Percentiles rank a stretch among this genome's conserved stretches.
Conservation (phyloP, 1,284 basidiomycete species). For the Mycosarcoma mackinlayi region DNA sequence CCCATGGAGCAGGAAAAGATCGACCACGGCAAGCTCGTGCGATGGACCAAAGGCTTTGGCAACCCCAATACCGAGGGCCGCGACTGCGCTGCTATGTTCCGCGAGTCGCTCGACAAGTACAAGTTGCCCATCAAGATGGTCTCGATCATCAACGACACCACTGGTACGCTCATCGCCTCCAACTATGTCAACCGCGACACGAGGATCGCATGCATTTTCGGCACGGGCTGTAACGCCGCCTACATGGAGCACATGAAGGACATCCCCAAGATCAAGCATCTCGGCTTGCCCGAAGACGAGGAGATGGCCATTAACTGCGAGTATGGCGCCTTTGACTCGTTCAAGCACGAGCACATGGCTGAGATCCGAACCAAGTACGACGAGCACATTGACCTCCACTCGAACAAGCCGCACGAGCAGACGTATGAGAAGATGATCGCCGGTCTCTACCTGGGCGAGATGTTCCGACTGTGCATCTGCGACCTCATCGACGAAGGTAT, state of each 20-base stretch:
- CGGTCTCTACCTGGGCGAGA: slow-evolving; percentile 95
- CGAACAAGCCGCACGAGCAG: slow-evolving; percentile 97
- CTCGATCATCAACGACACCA: slow-evolving; percentile 83
- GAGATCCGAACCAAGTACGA: slow-evolving; percentile 87
- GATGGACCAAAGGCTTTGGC: slow-evolving; percentile 99
- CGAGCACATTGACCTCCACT: slow-evolving; percentile 86
- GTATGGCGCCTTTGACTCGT: slow-evolving; percentile 97
- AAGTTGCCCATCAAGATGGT: slow-evolving; percentile 65
- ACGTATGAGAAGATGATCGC: slow-evolving; percentile 98
- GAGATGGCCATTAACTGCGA: slow-evolving; percentile 98
- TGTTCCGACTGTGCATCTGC: slow-evolving; percentile 89
- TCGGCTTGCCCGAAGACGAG: slow-evolving; percentile 77
- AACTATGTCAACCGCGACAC: slow-evolving; percentile 92
- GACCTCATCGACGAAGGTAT: slow-evolving; percentile 97
- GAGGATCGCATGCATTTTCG: slow-evolving; percentile 95
- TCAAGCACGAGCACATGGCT: slow-evolving; percentile 89
- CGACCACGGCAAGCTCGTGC: slow-evolving; percentile 92
- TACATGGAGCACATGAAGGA: slow-evolving; percentile 80
- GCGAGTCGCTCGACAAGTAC: slow-evolving; percentile 79
- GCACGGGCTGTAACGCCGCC: slow-evolving; percentile 97
- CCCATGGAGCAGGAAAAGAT: slow-evolving; percentile 79
- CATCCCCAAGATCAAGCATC: slow-evolving; percentile 78
- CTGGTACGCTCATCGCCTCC: slow-evolving; percentile 94
- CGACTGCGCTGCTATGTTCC: slow-evolving; percentile 93
- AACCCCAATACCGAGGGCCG: slow-evolving; percentile 89